These are phyloP conservation scores for Rhizopus sp. DNA, from an alignment of 371 early-diverging fungal genomes.

Conservation along the genomic window DNA sequence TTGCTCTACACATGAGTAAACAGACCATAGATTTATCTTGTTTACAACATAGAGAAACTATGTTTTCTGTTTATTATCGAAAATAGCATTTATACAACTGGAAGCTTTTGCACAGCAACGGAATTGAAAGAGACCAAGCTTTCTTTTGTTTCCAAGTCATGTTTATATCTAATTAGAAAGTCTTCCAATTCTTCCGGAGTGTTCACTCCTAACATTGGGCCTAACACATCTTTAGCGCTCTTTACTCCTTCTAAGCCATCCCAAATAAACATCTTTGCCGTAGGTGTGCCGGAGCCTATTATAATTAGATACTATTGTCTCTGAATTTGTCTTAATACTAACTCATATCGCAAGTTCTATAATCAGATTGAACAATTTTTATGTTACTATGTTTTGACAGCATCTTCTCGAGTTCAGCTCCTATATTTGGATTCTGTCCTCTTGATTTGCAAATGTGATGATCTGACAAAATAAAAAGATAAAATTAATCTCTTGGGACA, in stretches of 20 bases:
- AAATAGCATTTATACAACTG: no score
- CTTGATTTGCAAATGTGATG: constrained; percentile 2
- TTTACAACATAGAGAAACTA: no score
- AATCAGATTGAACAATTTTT: constrained; percentile 18
- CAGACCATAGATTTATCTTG: no score
- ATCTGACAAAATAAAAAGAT: no score
- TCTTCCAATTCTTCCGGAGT: constrained; percentile 3
- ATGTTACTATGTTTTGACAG: constrained; percentile 12
- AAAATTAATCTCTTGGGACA: no score
- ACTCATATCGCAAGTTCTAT: constrained; percentile 26
- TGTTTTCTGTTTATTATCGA: no score
- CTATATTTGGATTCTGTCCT: constrained; percentile 31
- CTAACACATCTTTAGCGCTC: constrained; percentile 16
- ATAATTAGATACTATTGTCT: constrained; percentile 1
- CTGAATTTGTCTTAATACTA: constrained; percentile 1
- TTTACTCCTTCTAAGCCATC: constrained; percentile 21
- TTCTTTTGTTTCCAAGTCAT: neutral
- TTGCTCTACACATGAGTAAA: no score
- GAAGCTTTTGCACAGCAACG: neutral
- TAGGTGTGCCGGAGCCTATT: constrained; percentile 7
- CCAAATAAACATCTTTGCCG: constrained; percentile 27
- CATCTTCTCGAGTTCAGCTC: constrained; percentile 10
- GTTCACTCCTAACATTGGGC: constrained; percentile 14
- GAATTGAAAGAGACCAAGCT: neutral
- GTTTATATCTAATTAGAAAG: neutral